Evolutionary conservation across 2,329 filamentous ascomycete genomes (phyloP).

Genomic region (Dissoconium aciculare): DNA sequence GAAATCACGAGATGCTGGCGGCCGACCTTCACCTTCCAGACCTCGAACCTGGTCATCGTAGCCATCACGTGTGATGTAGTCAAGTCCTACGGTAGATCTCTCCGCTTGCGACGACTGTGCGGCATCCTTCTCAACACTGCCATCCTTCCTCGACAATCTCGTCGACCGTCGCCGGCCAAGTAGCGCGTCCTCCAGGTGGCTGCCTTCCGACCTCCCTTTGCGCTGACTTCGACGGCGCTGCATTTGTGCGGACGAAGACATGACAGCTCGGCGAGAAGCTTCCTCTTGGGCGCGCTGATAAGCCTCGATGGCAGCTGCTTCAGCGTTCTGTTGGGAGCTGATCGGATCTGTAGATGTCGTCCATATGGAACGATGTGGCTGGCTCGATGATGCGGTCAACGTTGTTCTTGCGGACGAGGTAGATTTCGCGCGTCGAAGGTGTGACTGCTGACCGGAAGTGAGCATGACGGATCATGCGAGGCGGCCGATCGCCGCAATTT

Average conservation of each 20-base stretch:
- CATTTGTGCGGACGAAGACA: conserved; percentile 5
- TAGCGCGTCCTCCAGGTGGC: conserved; percentile 21
- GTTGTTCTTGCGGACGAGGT: conserved; percentile 27
- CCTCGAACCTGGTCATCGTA: too few species aligned
- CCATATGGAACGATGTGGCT: too few species aligned
- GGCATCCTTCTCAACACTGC: too few species aligned
- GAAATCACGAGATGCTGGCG: too few species aligned
- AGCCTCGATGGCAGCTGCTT: conserved; percentile 47
- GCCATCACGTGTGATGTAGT: too few species aligned
- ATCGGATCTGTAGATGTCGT: conserved; percentile 23
- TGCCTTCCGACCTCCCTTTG: conserved; percentile 19
- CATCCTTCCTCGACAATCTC: not conserved
- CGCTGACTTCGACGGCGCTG: conserved; percentile 15
- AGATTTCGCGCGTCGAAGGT: conserved; percentile 23
- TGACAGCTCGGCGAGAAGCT: conserved; percentile 10
- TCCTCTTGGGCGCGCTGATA: conserved; percentile 39
- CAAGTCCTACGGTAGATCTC: too few species aligned
- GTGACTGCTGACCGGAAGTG: too few species aligned
- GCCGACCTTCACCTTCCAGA: too few species aligned
- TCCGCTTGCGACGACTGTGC: conserved; percentile 3
- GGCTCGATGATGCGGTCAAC: too few species aligned
- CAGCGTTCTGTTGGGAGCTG: conserved; percentile 44
- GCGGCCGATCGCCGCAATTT: too few species aligned
- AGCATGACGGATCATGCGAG: too few species aligned
- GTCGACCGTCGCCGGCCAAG: not conserved